phyloP scores from a whole-genome alignment of 2,329 filamentous ascomycete species.

The Paecilomyces formosus region DNA sequence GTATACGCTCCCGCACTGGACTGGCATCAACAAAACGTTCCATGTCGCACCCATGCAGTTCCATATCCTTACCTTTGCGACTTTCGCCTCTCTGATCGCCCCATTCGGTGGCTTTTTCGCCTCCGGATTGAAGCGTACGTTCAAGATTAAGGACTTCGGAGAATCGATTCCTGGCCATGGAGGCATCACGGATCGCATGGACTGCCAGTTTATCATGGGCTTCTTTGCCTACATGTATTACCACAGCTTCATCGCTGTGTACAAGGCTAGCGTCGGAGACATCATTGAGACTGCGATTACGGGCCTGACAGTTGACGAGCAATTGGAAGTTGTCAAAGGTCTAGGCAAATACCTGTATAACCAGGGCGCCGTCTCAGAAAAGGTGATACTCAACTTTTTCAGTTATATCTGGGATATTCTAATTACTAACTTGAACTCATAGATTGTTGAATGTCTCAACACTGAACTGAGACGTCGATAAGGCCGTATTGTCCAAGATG shows the following conservation, averaged over 20 bases:
- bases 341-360: slow-evolving; percentile 58
- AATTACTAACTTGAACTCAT: slow-evolving; percentile 9
- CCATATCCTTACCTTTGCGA: slow-evolving; percentile 81
- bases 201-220: slow-evolving; percentile 99
- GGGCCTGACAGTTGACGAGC: slow-evolving; percentile 78
- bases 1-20: slow-evolving; percentile 65
- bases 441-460: slow-evolving; percentile 31
- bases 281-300: slow-evolving; percentile 90
- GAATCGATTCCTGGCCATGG: slow-evolving; percentile 96
- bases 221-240: slow-evolving; percentile 99
- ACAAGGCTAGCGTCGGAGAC: slow-evolving; percentile 76
- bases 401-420: not conserved
- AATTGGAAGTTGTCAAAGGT: slow-evolving; percentile 67
- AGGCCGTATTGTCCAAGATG: slow-evolving; percentile 9
- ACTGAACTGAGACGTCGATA: slow-evolving; percentile 27
- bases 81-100: slow-evolving; percentile 92
- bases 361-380: slow-evolving; percentile 50
- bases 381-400: slow-evolving; percentile 32
- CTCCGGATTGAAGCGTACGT: slow-evolving; percentile 92
- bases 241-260: slow-evolving; percentile 87
- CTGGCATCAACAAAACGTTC: slow-evolving; percentile 65
- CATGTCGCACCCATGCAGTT: slow-evolving; percentile 83
- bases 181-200: slow-evolving; percentile 98
- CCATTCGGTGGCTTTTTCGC: slow-evolving; percentile 98
- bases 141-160: slow-evolving; percentile 99